phyloP scores from a whole-genome alignment of 495 filamentous ascomycete species.

The Pyrenula massariospora region DNA sequence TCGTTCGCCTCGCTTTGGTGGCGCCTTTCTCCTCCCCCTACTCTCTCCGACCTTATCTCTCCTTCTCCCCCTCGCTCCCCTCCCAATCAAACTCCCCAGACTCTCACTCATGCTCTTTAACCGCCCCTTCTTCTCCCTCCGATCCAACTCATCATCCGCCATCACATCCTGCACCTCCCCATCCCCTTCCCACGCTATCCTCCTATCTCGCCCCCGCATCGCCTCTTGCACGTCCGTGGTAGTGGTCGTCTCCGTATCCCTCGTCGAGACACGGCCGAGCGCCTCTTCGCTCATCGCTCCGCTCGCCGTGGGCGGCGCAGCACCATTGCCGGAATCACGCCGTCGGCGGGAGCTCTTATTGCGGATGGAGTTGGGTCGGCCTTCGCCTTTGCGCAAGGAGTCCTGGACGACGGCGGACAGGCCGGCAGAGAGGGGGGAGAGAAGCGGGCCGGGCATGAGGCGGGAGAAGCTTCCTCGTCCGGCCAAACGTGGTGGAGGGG shows the following conservation, averaged over 20 bases:
- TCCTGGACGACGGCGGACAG: constrained; percentile 53
- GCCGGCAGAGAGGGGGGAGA: constrained; percentile 39
- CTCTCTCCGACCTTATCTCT: background rate
- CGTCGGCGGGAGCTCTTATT: background rate
- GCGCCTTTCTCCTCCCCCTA: background rate
- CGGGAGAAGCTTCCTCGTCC: constrained; percentile 24
- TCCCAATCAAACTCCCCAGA: background rate
- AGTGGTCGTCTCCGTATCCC: background rate
- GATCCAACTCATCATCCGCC: background rate
- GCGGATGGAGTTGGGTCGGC: constrained; percentile 12
- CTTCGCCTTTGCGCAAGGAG: constrained; percentile 40
- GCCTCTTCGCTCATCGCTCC: background rate
- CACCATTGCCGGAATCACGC: background rate
- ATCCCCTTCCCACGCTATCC: background rate
- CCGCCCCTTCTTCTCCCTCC: background rate
- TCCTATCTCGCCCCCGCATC: background rate
- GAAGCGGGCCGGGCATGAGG: constrained; percentile 35
- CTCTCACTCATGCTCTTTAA: background rate
- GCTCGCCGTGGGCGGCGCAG: background rate
- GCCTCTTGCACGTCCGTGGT: background rate
- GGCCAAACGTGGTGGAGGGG: constrained; percentile 24
- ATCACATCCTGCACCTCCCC: background rate
- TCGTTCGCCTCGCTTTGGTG: background rate
- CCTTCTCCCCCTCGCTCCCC: background rate
- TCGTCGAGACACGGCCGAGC: background rate